phyloP scores from a whole-genome alignment of 2,329 filamentous ascomycete species.

The Davidsoniella australis region DNA sequence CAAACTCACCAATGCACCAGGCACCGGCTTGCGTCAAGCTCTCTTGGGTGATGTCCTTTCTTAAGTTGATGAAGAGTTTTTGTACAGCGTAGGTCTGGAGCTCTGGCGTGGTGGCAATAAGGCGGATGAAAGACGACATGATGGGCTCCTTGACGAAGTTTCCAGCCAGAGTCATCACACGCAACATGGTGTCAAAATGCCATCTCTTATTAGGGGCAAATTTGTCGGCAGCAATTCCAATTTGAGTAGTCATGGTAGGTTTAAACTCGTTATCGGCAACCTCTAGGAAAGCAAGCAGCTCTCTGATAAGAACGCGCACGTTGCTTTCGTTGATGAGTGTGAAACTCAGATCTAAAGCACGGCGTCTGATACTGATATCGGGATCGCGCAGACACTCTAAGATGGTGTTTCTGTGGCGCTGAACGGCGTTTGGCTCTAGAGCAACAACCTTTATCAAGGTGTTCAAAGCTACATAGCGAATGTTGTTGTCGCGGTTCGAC shows the following conservation, averaged over 20 bases:
- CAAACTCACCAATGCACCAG: conserved; percentile 97
- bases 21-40: conserved; percentile 82
- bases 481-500: conserved; percentile 98
- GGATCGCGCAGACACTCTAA: conserved; percentile 90
- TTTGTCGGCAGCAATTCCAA: conserved; percentile 88
- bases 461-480: conserved; percentile 93
- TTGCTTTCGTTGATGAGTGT: conserved; percentile 96
- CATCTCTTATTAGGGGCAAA: conserved; percentile 95
- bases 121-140: conserved; percentile 83
- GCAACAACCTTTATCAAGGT: conserved; percentile 96
- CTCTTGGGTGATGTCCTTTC: conserved; percentile 95
- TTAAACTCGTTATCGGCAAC: conserved; percentile 98
- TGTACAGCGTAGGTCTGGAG: conserved; percentile 93
- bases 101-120: conserved; percentile 87
- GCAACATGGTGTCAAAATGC: conserved; percentile 95
- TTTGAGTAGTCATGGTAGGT: conserved; percentile 93
- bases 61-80: conserved; percentile 78
- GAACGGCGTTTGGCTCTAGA: conserved; percentile 92
- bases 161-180: conserved; percentile 81
- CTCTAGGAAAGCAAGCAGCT: conserved; percentile 86
- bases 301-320: conserved; percentile 80
- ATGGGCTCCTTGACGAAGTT: conserved; percentile 98
- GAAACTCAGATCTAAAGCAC: conserved; percentile 94
- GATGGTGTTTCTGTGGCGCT: conserved; percentile 93
- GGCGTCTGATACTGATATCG: conserved; percentile 89